Conservation (phyloP, 2,329 filamentous ascomycete genomes). For the Tolypocladium tundrense region DNA sequence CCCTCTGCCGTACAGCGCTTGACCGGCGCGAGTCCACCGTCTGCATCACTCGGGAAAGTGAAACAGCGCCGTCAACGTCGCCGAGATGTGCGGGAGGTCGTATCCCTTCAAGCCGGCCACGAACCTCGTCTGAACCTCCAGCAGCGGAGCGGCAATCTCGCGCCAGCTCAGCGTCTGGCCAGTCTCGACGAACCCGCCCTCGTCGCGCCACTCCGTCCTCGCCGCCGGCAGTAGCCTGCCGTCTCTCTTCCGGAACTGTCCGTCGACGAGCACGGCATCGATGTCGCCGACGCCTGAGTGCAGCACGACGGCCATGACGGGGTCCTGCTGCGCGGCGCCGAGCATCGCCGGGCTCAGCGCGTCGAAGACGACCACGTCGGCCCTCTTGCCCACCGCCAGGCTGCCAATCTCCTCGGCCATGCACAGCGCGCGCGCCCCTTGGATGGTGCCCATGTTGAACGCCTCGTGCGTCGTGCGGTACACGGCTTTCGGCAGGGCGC, state of each 20-base stretch:
- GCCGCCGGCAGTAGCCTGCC: background rate
- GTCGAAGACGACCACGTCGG: constrained; percentile 37
- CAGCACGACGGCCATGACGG: constrained; percentile 41
- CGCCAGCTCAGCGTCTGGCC: background rate
- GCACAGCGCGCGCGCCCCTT: constrained; percentile 30
- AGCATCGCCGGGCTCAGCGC: constrained; percentile 10
- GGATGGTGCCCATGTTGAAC: constrained; percentile 39
- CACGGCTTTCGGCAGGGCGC: background rate
- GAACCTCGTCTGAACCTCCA: background rate
- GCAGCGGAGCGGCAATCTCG: background rate
- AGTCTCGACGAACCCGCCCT: background rate
- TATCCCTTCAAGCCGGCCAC: background rate
- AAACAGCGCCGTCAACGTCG: background rate
- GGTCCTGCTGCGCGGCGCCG: constrained; percentile 22
- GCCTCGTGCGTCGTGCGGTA: constrained; percentile 23
- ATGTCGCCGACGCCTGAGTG: constrained; percentile 41
- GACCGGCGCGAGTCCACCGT: background rate
- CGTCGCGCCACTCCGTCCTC: background rate
- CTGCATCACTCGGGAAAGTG: background rate
- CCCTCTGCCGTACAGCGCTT: no score
- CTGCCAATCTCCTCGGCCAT: constrained; percentile 31
- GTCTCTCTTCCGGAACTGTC: background rate
- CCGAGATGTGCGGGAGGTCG: background rate
- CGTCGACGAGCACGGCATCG: constrained; percentile 31
- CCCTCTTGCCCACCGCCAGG: constrained; percentile 32